phyloP scores from a whole-genome alignment of 108 stramenopile genomes.

The Stephanodiscus minutulus region DNA sequence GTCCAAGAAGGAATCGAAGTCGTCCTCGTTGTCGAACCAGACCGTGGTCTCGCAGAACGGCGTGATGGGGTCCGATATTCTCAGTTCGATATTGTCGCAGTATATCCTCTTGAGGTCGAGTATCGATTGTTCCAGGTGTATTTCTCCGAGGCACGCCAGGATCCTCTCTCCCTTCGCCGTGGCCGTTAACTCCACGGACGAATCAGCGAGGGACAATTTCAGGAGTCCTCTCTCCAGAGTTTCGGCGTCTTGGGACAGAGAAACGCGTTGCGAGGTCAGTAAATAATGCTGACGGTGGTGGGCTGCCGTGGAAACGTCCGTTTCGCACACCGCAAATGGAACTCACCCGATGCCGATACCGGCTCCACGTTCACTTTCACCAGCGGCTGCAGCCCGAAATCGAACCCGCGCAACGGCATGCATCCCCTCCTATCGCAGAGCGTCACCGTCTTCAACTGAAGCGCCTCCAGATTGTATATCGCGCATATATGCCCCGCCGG shows the following conservation, averaged over 20 bases:
- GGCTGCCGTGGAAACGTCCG: neutral
- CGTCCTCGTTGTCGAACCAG: slow-evolving; percentile 78
- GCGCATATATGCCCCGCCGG: slow-evolving; percentile 91
- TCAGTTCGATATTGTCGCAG: slow-evolving; percentile 69
- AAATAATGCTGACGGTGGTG: neutral
- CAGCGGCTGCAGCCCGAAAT: slow-evolving; percentile 73
- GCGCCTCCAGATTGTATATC: slow-evolving; percentile 78
- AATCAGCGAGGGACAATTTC: slow-evolving; percentile 81
- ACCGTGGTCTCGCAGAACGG: slow-evolving; percentile 86
- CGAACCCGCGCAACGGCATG: slow-evolving; percentile 78
- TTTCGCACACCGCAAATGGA: neutral
- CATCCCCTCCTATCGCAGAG: slow-evolving; percentile 61
- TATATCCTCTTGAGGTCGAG: slow-evolving; percentile 78
- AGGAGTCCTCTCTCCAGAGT: slow-evolving; percentile 73
- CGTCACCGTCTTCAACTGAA: slow-evolving; percentile 82
- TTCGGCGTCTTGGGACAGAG: slow-evolving; percentile 48
- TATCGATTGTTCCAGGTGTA: slow-evolving; percentile 88
- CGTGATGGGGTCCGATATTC: slow-evolving; percentile 85
- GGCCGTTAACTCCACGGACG: slow-evolving; percentile 82
- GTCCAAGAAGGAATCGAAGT: slow-evolving; percentile 60
- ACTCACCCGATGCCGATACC: slow-evolving; percentile 55
- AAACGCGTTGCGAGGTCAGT: neutral
- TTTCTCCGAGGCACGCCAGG: slow-evolving; percentile 82
- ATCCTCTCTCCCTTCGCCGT: slow-evolving; percentile 86
- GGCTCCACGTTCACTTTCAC: slow-evolving; percentile 91